These are phyloP conservation scores for Coffea canephora DNA, from an alignment of 257 asterid species.

Conservation along the genomic window DNA sequence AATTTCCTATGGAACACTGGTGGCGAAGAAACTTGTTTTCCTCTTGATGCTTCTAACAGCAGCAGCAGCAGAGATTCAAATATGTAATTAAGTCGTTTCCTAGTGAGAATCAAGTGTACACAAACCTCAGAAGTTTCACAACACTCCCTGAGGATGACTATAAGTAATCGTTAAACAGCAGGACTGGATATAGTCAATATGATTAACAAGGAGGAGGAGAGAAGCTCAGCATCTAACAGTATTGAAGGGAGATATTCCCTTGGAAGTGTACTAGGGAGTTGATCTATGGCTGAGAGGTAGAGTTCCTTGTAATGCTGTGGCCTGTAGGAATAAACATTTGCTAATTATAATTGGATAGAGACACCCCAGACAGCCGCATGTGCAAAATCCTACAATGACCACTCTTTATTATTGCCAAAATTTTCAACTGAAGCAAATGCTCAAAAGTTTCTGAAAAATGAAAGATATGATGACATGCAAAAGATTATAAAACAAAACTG, in stretches of 20 bases:
- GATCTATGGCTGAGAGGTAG: neutral
- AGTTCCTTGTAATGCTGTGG: neutral
- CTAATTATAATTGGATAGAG: too few species aligned
- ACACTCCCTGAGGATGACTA: neutral
- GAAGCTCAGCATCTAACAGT: neutral
- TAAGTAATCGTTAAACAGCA: neutral
- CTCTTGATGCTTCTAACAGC: conserved; percentile 31
- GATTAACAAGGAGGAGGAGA: neutral
- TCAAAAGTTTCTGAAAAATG: neutral
- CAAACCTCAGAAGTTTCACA: too few species aligned
- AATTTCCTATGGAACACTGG: conserved; percentile 90
- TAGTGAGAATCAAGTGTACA: neutral
- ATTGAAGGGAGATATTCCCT: neutral
- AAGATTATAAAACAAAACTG: neutral
- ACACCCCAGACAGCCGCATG: neutral
- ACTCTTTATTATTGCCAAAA: neutral
- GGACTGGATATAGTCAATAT: neutral
- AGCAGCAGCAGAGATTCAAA: conserved; percentile 16
- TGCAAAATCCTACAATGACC: neutral
- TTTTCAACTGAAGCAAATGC: neutral
- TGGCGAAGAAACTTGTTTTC: conserved; percentile 81
- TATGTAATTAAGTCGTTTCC: conserved; percentile 9
- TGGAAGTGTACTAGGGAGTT: neutral
- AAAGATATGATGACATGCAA: neutral
- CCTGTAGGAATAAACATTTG: neutral